Base-by-base conservation (phyloP, 1,284 basidiomycete genomes). In the Puccinia horiana region DNA sequence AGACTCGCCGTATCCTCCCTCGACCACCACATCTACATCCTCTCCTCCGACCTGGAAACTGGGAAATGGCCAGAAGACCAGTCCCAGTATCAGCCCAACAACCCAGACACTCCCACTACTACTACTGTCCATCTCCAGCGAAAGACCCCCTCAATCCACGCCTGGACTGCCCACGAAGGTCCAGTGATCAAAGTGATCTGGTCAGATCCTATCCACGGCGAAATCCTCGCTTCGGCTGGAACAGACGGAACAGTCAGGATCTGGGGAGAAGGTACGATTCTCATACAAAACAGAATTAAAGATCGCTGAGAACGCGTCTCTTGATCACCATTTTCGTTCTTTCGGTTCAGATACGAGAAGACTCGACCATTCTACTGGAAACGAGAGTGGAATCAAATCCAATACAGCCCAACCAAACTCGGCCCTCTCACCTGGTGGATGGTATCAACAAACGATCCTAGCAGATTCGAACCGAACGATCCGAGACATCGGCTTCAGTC, bases 401-500 rank as follows among this genome's bases (percentile, higher is more conserved):
- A 47, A 35, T 3, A 35, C 29, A 40, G 6, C 58, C 2, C 47
- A 49, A 37, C 56, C 58, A 40, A 35, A 12, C 29, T 4, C 32
- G n/a, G 37, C n/a, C 32, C 37, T 61, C 26, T 72, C 52, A 44
- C 37, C 49, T 35, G 67, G 72, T 14, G 49, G 72, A 58, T 85
- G 94, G 94, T 88, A 91, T 2, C 93, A 94, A 85, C 89, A 91
- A 82, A 91, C 92, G 0, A 90, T 92, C 14, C 88, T 96, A 65
- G 90, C 91, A 0, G 95, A 96, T 80, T 92, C 94, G 0, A 91
- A 92, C 84, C 94, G 93, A 3, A 94, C 92, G 44, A 91, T 96
- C 29, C 89, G 95, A 79, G 90, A 89, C 2, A 91, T 96, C 44
- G 94, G 94, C 85, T 97, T 96, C 85, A 91, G 92, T 5, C 94